Conservation (phyloP, 2,329 filamentous ascomycete genomes). For the Sporothrix curviconia region DNA sequence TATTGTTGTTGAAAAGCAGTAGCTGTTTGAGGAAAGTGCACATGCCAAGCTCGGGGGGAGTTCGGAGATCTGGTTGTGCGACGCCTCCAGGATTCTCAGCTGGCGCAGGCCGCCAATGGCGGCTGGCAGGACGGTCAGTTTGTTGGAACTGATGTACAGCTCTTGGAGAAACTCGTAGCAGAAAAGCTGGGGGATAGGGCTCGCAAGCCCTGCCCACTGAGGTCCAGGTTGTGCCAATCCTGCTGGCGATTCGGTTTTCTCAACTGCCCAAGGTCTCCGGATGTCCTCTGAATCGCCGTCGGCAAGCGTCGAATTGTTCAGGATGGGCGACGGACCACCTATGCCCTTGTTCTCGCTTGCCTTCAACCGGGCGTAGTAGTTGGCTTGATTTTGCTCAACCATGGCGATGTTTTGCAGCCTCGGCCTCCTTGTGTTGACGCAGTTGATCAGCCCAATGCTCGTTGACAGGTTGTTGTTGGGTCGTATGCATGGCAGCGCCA, state of each 20-base stretch:
- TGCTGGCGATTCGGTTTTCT: constrained; percentile 66
- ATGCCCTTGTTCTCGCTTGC: constrained; percentile 65
- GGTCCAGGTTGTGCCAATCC: constrained; percentile 88
- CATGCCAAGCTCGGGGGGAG: constrained; percentile 94
- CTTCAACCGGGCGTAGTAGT: constrained; percentile 67
- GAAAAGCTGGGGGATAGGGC: constrained; percentile 77
- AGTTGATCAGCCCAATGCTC: constrained; percentile 87
- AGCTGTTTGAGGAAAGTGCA: constrained; percentile 84
- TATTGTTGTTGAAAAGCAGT: constrained; percentile 82
- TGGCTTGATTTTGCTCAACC: constrained; percentile 57
- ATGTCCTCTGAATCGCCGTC: constrained; percentile 52
- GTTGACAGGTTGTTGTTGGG: constrained; percentile 40
- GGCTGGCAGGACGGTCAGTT: constrained; percentile 70
- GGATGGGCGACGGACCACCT: constrained; percentile 44
- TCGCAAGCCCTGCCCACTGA: constrained; percentile 90
- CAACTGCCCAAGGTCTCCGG: constrained; percentile 52
- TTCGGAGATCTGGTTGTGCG: constrained; percentile 75
- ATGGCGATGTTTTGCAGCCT: constrained; percentile 65
- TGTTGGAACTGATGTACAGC: constrained; percentile 91
- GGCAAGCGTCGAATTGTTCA: constrained; percentile 42
- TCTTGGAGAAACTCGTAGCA: constrained; percentile 83
- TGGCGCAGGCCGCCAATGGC: constrained; percentile 77
- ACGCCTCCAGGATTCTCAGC: constrained; percentile 77
- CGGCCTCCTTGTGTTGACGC: constrained; percentile 70
- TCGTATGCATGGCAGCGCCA: constrained; percentile 23